A percentile compares a stretch with the other conserved stretches of the same genome.
Conservation (phyloP, 768 basidiomycete species). For the Lactarius akahatsu region DNA sequence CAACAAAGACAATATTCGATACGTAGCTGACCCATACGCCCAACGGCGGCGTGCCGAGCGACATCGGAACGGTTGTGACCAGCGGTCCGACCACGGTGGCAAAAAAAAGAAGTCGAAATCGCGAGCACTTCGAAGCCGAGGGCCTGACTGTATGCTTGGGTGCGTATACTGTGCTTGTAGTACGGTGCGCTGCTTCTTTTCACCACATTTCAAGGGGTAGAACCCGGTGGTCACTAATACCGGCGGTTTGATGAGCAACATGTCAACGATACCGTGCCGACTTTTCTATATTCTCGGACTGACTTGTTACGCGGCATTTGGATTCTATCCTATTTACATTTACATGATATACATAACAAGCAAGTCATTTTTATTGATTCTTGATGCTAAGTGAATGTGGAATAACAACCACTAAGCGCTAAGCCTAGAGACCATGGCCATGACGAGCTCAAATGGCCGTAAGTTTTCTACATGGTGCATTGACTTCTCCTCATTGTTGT, state of each 20-base stretch:
- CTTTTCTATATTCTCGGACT: no score
- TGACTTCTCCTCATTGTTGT: no score
- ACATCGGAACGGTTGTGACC: background rate
- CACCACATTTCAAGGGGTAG: background rate
- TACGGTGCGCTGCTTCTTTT: background rate
- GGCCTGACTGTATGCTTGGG: background rate
- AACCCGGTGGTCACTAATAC: background rate
- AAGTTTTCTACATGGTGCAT: no score
- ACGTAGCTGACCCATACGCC: background rate
- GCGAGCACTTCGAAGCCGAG: background rate
- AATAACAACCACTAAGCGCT: background rate
- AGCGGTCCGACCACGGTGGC: no score
- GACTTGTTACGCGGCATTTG: no score
- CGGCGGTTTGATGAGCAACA: background rate
- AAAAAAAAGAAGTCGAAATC: background rate
- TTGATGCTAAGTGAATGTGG: background rate
- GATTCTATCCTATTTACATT: background rate
- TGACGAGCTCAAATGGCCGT: no score
- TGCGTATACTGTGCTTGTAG: background rate
- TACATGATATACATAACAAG: background rate
- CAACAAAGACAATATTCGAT: background rate
- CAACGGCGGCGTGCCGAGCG: background rate
- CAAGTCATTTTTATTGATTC: background rate
- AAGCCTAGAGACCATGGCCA: no score
- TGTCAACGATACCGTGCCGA: background rate